Percentiles rank a stretch among this genome's conserved stretches.
phyloP scores from a whole-genome alignment of 1,139 yeast species.

The Debaryomycetaceae sp. region DNA sequence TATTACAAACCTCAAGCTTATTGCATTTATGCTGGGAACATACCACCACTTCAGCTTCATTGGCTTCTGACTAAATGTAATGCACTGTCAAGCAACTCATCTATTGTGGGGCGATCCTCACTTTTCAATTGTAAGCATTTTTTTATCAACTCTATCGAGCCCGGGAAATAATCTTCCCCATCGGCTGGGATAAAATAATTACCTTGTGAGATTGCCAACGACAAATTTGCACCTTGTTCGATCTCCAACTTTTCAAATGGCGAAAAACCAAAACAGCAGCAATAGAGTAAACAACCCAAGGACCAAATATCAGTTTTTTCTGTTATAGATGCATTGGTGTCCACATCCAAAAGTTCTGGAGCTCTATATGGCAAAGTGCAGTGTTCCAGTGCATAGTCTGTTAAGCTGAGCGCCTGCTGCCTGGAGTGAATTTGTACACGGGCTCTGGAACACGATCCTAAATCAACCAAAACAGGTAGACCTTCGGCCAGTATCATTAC shows the following conservation, averaged over 20 bases:
- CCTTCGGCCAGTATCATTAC: conserved; percentile 76
- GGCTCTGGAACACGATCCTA: conserved; percentile 77
- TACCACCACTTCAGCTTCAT: conserved; percentile 1
- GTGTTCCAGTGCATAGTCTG: conserved; percentile 81
- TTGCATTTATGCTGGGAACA: too few relatives aligned
- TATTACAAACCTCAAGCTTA: background rate
- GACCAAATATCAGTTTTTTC: conserved; percentile 90
- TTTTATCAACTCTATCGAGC: conserved; percentile 52
- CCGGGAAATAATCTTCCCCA: conserved; percentile 46
- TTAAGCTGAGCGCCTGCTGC: conserved; percentile 70
- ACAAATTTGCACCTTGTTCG: conserved; percentile 78
- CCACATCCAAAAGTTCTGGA: conserved; percentile 82
- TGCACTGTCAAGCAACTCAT: conserved; percentile 51
- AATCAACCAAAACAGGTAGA: conserved; percentile 74
- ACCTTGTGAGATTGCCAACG: conserved; percentile 73
- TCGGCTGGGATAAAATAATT: conserved; percentile 59
- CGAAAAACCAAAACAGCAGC: conserved; percentile 72
- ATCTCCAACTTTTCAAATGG: conserved; percentile 86
- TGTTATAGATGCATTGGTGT: conserved; percentile 57
- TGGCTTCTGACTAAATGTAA: conserved; percentile 25
- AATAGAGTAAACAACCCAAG: conserved; percentile 77
- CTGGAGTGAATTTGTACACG: conserved; percentile 52
- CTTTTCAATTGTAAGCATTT: conserved; percentile 64
- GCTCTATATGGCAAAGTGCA: conserved; percentile 88
- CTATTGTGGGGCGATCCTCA: conserved; percentile 57